Base-by-base conservation (phyloP, 2,329 filamentous ascomycete genomes). In the Colletotrichum australisinense region DNA sequence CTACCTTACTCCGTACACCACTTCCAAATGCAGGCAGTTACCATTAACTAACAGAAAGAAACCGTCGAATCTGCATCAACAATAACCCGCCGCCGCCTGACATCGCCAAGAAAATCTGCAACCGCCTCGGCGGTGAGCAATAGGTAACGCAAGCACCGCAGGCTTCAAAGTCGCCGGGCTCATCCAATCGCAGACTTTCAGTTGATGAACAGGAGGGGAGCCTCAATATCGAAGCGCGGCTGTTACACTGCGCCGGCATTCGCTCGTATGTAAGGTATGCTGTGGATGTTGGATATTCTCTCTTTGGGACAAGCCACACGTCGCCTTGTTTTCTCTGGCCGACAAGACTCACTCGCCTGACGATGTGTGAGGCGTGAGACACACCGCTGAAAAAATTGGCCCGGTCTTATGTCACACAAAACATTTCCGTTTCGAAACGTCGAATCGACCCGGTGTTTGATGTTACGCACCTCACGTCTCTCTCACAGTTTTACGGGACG, bases 181-280 rank as follows among this genome's bases (percentile, higher is more conserved):
- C 28, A n/a, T 30, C 59, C 66, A 73, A 64, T 73, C 66, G 46
- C n/a, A 55, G 28, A 22, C 32, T 22, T 12, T 9, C 32, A 19
- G 12, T 1, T 9, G 4, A 49, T n/a, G 16, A n/a, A n/a, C 8
- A 58, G 53, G 32, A 35, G 4, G 32, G 32, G 66, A 73, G 46
- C 59, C 55, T 64, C 11, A 28, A 22, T 7, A 42, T 19, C 38
- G 38, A 42, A 28, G 19, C 42, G 8, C 24, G n/a, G 55, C 46
- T 52, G 70, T 73, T 60, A 73, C 70, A 73, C 66, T 32, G 63
- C 70, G 32, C 59, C 66, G 53, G 66, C 28, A 55, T 53, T 38
- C 66, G 32, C 19, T 6, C 52, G 42, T 19, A n/a, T 49, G 42
- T 19, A n/a, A 49, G 19, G 8, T 49, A 49, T 32, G 30, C 30